Evolutionary conservation across 2,329 filamentous ascomycete genomes (phyloP).

Genomic region (Tympanopsis confertula): DNA sequence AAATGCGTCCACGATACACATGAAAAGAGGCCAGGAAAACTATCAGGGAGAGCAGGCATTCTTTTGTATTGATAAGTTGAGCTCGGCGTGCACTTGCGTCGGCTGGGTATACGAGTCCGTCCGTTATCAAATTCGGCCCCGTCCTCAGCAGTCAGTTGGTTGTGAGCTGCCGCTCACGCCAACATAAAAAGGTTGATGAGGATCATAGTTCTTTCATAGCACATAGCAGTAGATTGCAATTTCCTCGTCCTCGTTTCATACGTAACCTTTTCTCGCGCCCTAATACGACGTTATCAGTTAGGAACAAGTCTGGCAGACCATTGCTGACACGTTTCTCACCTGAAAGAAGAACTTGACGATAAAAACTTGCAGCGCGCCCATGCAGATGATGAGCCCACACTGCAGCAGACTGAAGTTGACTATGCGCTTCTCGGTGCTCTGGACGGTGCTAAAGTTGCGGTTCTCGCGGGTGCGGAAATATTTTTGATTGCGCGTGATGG

Average conservation of each 20-base stretch:
- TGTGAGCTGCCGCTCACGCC: too few relatives aligned
- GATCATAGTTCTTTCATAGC: too few relatives aligned
- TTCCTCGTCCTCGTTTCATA: slow-evolving; percentile 37
- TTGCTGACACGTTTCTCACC: slow-evolving; percentile 27
- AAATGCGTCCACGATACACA: too few relatives aligned
- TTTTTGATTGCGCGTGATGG: slow-evolving; percentile 93
- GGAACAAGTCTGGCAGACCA: slow-evolving; percentile 5
- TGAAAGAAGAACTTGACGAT: slow-evolving; percentile 99
- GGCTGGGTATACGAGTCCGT: too few relatives aligned
- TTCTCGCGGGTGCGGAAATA: slow-evolving; percentile 99
- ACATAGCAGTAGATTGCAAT: too few relatives aligned
- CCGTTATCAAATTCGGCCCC: too few relatives aligned
- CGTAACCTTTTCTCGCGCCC: slow-evolving; percentile 59
- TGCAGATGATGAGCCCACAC: slow-evolving; percentile 78
- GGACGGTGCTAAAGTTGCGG: slow-evolving; percentile 94
- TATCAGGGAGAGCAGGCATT: too few relatives aligned
- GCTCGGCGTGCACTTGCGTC: too few relatives aligned
- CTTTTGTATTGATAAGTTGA: too few relatives aligned
- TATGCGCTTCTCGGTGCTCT: slow-evolving; percentile 88
- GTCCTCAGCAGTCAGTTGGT: too few relatives aligned
- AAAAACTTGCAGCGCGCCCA: slow-evolving; percentile 94
- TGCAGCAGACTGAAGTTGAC: slow-evolving; percentile 97
- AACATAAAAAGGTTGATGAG: too few relatives aligned
- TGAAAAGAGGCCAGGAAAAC: too few relatives aligned
- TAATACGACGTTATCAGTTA: slow-evolving; percentile 13